A percentile compares a stretch with the other conserved stretches of the same genome.
Evolutionary conservation across 495 filamentous ascomycete species (phyloP).

Genomic region (Bathelium albidoporum): DNA sequence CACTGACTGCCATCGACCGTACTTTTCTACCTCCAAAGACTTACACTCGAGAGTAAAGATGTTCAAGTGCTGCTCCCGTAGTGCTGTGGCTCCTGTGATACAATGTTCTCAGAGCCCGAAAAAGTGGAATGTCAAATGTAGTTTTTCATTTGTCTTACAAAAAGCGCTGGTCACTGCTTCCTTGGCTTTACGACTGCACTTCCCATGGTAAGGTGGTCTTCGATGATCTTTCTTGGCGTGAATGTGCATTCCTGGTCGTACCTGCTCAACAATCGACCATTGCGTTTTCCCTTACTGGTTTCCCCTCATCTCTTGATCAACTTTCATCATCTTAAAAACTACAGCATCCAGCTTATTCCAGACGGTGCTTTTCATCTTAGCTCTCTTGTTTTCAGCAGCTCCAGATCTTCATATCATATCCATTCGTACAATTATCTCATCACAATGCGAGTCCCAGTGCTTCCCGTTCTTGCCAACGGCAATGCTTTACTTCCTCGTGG

Average conservation of each 20-base stretch:
- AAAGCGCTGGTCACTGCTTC: neutral
- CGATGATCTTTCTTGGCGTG: neutral
- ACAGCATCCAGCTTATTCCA: neutral
- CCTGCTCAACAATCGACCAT: neutral
- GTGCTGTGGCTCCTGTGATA: too few relatives aligned
- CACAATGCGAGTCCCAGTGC: neutral
- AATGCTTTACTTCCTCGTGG: neutral
- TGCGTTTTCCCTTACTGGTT: neutral
- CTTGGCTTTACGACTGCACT: neutral
- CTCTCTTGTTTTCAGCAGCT: neutral
- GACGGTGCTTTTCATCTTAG: neutral
- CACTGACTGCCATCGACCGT: too few relatives aligned
- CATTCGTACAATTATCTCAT: neutral
- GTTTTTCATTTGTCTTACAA: neutral
- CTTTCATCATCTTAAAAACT: neutral
- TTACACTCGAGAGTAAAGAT: too few relatives aligned
- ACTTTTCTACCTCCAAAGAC: too few relatives aligned
- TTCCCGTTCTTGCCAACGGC: neutral
- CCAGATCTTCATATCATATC: neutral
- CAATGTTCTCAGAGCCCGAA: too few relatives aligned
- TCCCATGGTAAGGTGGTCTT: neutral
- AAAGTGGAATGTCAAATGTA: neutral
- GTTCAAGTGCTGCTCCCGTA: too few relatives aligned
- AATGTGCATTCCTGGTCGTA: neutral
- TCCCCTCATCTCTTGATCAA: neutral